Evolutionary conservation across 2,329 filamentous ascomycete genomes (phyloP).

Genomic region (Thelonectria olida): DNA sequence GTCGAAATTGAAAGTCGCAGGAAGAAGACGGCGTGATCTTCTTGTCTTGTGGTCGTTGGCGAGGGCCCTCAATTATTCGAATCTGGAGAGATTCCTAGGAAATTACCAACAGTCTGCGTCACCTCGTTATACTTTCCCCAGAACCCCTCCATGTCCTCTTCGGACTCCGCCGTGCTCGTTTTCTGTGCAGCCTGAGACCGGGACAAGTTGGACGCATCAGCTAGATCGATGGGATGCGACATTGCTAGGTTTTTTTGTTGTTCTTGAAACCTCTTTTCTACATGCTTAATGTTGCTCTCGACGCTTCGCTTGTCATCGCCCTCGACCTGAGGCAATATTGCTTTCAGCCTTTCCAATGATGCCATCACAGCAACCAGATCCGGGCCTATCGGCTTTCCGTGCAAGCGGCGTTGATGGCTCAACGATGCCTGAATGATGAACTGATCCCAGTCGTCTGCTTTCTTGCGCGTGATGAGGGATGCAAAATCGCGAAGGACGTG

Average conservation of each 20-base stretch:
- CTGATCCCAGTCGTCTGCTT: neutral
- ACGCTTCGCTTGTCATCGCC: neutral
- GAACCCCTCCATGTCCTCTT: no score
- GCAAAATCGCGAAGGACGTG: neutral
- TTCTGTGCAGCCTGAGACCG: neutral
- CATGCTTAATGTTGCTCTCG: neutral
- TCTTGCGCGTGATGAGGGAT: neutral
- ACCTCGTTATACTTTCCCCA: neutral
- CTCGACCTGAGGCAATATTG: neutral
- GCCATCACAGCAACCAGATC: neutral
- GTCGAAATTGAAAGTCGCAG: conserved; percentile 10
- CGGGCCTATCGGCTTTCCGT: neutral
- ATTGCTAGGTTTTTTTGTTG: neutral
- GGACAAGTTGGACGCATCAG: neutral
- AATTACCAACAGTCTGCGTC: neutral
- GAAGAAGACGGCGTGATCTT: conserved; percentile 19
- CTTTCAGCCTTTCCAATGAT: neutral
- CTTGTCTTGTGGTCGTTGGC: neutral
- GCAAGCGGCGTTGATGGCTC: neutral
- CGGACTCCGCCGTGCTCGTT: neutral
- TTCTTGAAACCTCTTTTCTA: neutral
- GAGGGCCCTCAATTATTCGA: neutral
- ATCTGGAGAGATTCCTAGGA: neutral
- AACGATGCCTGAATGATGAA: neutral
- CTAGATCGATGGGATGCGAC: neutral